These are phyloP conservation scores for Fusarium napiforme DNA, from an alignment of 2,329 filamentous ascomycete species.

Conservation along the genomic window DNA sequence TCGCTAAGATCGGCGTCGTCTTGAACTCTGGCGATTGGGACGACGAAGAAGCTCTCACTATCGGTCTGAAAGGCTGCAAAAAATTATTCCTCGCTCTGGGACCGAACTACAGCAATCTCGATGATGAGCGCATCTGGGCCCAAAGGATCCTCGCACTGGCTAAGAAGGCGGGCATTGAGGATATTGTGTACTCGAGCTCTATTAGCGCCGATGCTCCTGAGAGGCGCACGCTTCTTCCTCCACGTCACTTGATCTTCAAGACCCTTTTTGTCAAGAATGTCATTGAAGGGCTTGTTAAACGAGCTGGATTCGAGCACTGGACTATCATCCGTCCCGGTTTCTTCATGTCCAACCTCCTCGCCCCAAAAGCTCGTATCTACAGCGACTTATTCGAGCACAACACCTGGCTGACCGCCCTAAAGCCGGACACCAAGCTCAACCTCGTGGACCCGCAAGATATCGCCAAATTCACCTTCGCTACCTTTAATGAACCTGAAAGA, in stretches of 20 bases:
- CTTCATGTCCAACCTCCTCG: conserved; percentile 7
- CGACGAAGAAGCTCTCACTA: neutral
- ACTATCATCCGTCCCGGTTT: neutral
- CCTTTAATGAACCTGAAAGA: fast-evolving
- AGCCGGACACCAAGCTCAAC: neutral
- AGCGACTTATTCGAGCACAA: neutral
- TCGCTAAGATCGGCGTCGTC: neutral
- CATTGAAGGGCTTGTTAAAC: neutral
- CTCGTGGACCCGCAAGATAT: neutral
- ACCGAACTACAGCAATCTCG: neutral
- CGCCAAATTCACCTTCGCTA: neutral
- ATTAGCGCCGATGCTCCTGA: conserved; percentile 1
- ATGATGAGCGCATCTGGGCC: conserved; percentile 2
- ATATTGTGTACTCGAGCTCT: conserved; percentile 1
- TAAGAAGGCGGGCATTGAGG: neutral
- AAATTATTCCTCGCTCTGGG: neutral
- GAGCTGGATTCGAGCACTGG: neutral
- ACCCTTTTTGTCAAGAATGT: neutral
- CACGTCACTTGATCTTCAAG: neutral
- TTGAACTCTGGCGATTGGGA: neutral
- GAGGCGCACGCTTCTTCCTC: neutral
- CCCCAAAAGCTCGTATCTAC: neutral
- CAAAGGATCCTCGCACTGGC: neutral
- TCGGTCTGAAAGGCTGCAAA: neutral
- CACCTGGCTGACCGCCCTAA: neutral